Evolutionary conservation across 441 rosid species (phyloP).

Genomic region (Gossypium gossypioides): DNA sequence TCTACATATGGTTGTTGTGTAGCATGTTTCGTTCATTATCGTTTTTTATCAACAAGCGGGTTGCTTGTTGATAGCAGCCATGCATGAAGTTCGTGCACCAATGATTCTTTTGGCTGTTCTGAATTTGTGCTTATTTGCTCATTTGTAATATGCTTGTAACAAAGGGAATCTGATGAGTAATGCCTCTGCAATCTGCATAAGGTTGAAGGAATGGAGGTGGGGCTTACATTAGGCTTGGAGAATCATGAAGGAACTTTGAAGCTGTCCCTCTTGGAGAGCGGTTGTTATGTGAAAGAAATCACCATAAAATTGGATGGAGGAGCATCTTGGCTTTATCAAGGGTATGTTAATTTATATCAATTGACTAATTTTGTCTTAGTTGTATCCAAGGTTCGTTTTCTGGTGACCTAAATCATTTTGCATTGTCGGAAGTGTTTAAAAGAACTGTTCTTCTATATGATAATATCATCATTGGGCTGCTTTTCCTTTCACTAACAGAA

Average conservation of each 20-base stretch:
- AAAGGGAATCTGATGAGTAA: slow-evolving; percentile 37
- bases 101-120: background rate
- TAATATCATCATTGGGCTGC: background rate
- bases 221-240: slow-evolving; percentile 62
- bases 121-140: slow-evolving; percentile 18
- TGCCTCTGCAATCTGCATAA: slow-evolving; percentile 53
- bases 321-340: slow-evolving; percentile 95
- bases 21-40: background rate
- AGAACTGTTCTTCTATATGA: background rate
- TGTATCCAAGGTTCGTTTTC: background rate
- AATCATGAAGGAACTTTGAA: slow-evolving; percentile 59
- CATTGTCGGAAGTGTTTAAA: background rate
- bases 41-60: background rate
- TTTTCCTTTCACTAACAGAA: background rate
- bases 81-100: background rate
- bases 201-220: slow-evolving; percentile 95
- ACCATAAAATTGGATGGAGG: slow-evolving; percentile 71
- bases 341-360: slow-evolving; percentile 37
- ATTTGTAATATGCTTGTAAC: slow-evolving; percentile 26
- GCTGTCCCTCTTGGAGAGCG: slow-evolving; percentile 56
- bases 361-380: background rate
- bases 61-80: background rate
- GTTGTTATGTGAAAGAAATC: slow-evolving; percentile 69
- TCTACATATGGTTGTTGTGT: background rate
- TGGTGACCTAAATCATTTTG: background rate